Conservation (phyloP, 2,329 filamentous ascomycete species). For the Thielaviopsis cerberus region DNA sequence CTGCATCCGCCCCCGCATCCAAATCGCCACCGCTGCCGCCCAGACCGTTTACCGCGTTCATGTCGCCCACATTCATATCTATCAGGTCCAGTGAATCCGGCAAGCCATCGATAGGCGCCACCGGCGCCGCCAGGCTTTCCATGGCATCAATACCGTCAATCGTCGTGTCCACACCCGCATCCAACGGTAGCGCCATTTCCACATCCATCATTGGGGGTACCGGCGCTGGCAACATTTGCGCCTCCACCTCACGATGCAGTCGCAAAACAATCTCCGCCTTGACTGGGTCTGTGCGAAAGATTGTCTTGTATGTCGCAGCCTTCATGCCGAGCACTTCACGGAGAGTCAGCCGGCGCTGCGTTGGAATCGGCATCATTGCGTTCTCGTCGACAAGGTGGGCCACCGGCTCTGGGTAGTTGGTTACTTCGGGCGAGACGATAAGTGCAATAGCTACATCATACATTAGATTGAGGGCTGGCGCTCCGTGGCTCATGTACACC, state of each 20-base stretch:
- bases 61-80: conserved; percentile 8
- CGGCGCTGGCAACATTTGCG: conserved; percentile 34
- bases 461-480: conserved; percentile 35
- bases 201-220: conserved; percentile 24
- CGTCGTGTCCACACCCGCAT: conserved; percentile 18
- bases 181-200: conserved; percentile 24
- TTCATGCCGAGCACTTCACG: conserved; percentile 40
- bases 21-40: not conserved
- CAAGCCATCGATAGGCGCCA: conserved; percentile 20
- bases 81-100: conserved; percentile 1
- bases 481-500: conserved; percentile 27
- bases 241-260: conserved; percentile 44
- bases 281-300: conserved; percentile 36
- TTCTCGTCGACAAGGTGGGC: conserved; percentile 20
- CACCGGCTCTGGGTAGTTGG: conserved; percentile 22
- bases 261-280: conserved; percentile 44
- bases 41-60: not conserved
- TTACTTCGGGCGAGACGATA: conserved; percentile 46
- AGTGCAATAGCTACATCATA: conserved; percentile 53
- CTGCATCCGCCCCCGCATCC: conserved; percentile 6
- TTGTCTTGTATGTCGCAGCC: conserved; percentile 36
- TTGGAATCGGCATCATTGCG: conserved; percentile 20
- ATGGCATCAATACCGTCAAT: conserved; percentile 12
- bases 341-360: conserved; percentile 35
- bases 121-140: conserved; percentile 19